Evolutionary conservation across 306 rosid genomes (phyloP), one percentile per base, ranked within the genome.

Genomic region (Vigna trinervia): DNA sequence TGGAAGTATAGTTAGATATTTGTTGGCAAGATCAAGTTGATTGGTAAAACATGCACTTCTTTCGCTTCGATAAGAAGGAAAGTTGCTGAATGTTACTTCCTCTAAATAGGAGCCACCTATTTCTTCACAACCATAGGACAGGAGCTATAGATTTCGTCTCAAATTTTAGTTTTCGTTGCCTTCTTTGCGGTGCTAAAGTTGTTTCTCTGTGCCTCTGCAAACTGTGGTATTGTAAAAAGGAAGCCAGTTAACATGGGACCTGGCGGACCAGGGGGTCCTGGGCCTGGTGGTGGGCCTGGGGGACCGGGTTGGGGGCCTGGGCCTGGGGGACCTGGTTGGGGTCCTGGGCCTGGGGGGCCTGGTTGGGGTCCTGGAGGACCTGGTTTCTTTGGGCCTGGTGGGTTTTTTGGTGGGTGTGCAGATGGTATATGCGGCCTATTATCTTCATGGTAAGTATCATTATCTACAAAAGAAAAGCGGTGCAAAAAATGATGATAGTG

Each of bases 401-500:
- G 86, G 8, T 85, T 86, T 52, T 85, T 91, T 52, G 91, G 93
- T 7, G 97, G 95, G 15, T 88, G 78, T 83, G 91, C 59, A 20
- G 23, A 88, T 76, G 93, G 96, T 38, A 8, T 92, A 17, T 92
- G 90, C 79, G 68, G 0, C 81, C 67, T 89, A 50, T 1, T 92
- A 60, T 82, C 93, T 60, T 90, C 96, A 10, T 87, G 89, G 97
- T 92, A 71, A 77, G 86, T 74, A 14, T 13, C 32, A 11, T 41
- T 41, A 9, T 41, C 2, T 9, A 41, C 3, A 9, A 9, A 2
- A 39, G 9, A 41, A 41, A 39, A 1, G 1, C n/a, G 10, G 46
- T 69, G 28, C 28, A 3, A 51, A 11, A 34, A 36, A 63, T 63
- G 26, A 2, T 30, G 8, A 32, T 3, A 5, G 20, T 28, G 22